These are phyloP conservation scores for Aspergillus proliferans DNA, from an alignment of 2,329 filamentous ascomycete species.

Conservation along the genomic window DNA sequence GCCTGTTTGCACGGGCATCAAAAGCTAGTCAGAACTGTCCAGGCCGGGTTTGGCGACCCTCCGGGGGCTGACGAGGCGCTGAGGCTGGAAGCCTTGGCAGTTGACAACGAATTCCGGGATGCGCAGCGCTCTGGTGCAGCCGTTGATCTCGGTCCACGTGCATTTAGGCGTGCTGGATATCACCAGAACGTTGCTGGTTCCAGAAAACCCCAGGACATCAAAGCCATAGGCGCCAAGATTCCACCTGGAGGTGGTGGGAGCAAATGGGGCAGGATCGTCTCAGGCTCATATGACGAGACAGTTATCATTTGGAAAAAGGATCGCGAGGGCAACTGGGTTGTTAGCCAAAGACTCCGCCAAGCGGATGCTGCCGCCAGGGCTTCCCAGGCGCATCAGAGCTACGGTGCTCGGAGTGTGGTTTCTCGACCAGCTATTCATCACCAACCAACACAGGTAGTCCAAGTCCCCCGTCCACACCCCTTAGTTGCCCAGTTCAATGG, in stretches of 20 bases:
- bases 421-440: constrained; percentile 1
- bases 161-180: constrained; percentile 48
- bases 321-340: constrained; percentile 75
- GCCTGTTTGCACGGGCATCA: constrained; percentile 76
- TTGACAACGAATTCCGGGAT: constrained; percentile 67
- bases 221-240: constrained; percentile 73
- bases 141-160: constrained; percentile 30
- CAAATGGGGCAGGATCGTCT: constrained; percentile 88
- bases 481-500: neutral
- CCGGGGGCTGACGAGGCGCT: constrained; percentile 74
- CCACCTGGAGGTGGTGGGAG: constrained; percentile 87
- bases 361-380: constrained; percentile 42
- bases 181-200: constrained; percentile 62
- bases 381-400: constrained; percentile 14
- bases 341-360: constrained; percentile 67
- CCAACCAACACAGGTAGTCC: neutral
- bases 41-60: constrained; percentile 87
- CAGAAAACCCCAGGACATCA: constrained; percentile 64
- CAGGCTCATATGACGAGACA: constrained; percentile 90
- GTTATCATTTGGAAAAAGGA: constrained; percentile 93
- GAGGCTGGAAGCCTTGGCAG: constrained; percentile 61
- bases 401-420: neutral
- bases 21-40: constrained; percentile 85
- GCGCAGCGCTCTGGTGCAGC: constrained; percentile 45
- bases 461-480: neutral